Conservation (phyloP, 1,139 yeast genomes). For the Hyphopichia khmerensis region DNA sequence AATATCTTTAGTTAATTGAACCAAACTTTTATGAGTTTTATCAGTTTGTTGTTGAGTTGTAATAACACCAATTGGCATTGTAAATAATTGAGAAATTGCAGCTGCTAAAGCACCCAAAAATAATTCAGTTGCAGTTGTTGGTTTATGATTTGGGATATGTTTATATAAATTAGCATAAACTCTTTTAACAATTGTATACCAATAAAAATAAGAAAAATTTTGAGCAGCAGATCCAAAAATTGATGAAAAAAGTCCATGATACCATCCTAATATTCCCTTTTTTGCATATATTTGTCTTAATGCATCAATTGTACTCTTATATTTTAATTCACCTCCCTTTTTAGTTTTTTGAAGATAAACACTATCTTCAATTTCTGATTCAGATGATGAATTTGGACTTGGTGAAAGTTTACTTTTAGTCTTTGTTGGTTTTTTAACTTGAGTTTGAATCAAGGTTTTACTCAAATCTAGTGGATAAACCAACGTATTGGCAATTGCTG, state of each 20-base stretch:
- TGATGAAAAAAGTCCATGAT: conserved; percentile 71
- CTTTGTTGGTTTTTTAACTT: conserved; percentile 45
- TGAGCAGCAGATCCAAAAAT: conserved; percentile 75
- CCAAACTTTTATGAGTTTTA: conserved; percentile 39
- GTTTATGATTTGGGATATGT: conserved; percentile 35
- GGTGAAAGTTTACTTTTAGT: conserved; percentile 9
- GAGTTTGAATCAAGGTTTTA: conserved; percentile 74
- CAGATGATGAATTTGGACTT: conserved; percentile 11
- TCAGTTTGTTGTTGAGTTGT: conserved; percentile 83
- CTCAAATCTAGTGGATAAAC: conserved; percentile 75
- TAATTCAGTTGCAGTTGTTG: conserved; percentile 68
- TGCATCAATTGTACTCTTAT: conserved; percentile 64
- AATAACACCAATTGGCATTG: conserved; percentile 79
- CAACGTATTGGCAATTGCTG: conserved; percentile 76
- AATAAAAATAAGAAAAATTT: conserved; percentile 81
- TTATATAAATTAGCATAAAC: conserved; percentile 49
- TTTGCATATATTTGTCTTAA: conserved; percentile 53
- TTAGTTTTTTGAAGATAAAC: conserved; percentile 20
- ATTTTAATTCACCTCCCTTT: conserved; percentile 36
- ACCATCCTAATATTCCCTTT: conserved; percentile 71
- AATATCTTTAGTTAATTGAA: conserved; percentile 53
- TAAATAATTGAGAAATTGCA: conserved; percentile 77
- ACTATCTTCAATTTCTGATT: conserved; percentile 22
- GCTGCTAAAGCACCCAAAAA: conserved; percentile 84
- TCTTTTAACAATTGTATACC: conserved; percentile 76